These are phyloP conservation scores for Sporothrix pallida DNA, from an alignment of 2,329 filamentous ascomycete genomes.

Conservation along the genomic window DNA sequence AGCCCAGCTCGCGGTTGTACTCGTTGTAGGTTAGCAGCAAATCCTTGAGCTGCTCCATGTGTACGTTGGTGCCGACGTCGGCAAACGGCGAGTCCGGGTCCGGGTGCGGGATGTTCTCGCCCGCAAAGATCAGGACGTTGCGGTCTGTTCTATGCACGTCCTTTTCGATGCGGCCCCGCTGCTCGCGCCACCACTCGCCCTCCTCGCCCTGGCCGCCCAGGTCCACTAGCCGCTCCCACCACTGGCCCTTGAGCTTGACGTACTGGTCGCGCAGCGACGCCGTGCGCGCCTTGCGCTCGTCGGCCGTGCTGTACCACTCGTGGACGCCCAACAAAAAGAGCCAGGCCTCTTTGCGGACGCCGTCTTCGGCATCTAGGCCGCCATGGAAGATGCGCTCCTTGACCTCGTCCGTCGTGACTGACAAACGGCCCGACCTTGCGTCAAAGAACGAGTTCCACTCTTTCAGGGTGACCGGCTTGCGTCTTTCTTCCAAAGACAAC, in stretches of 20 bases:
- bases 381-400: slow-evolving; percentile 98
- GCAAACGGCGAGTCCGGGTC: slow-evolving; percentile 96
- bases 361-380: slow-evolving; percentile 84
- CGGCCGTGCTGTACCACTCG: slow-evolving; percentile 86
- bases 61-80: slow-evolving; percentile 90
- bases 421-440: slow-evolving; percentile 70
- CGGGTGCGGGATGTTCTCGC: slow-evolving; percentile 94
- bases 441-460: slow-evolving; percentile 97
- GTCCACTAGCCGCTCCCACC: slow-evolving; percentile 94
- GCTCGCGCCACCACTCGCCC: slow-evolving; percentile 96
- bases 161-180: slow-evolving; percentile 93
- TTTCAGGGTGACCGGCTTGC: slow-evolving; percentile 76
- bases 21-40: slow-evolving; percentile 99
- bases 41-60: slow-evolving; percentile 98
- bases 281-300: slow-evolving; percentile 81
- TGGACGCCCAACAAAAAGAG: slow-evolving; percentile 90
- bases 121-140: slow-evolving; percentile 90
- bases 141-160: slow-evolving; percentile 98
- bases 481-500: slow-evolving; percentile 75
- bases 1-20: slow-evolving; percentile 92
- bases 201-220: slow-evolving; percentile 79
- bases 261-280: slow-evolving; percentile 92
- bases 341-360: slow-evolving; percentile 96
- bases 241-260: slow-evolving; percentile 87
- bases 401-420: slow-evolving; percentile 85